Percentiles rank a stretch among this genome's conserved stretches.
phyloP scores from a whole-genome alignment of 495 filamentous ascomycete species.

The Daldinia vernicosa region DNA sequence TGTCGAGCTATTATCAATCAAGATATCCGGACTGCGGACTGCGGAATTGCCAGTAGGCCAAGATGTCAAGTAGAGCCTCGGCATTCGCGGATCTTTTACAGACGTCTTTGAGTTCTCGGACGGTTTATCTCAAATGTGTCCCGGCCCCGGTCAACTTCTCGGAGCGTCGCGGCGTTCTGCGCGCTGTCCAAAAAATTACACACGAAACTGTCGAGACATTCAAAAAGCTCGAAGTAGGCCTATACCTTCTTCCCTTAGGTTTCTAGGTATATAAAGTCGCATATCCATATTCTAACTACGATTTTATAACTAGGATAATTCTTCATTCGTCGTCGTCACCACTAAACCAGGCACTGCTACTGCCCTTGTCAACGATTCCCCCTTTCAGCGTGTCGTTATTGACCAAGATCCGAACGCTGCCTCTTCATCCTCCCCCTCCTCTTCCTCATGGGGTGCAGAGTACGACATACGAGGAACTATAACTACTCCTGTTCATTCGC shows the following conservation, averaged over 20 bases:
- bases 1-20: not conserved
- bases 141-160: conserved; percentile 70
- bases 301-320: conserved; percentile 43
- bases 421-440: not conserved
- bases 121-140: conserved; percentile 69
- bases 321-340: conserved; percentile 54
- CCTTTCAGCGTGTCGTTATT: conserved; percentile 31
- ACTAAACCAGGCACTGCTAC: conserved; percentile 33
- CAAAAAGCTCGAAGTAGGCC: conserved; percentile 70
- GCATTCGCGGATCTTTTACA: conserved; percentile 41
- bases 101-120: conserved; percentile 41
- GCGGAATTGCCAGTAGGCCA: not conserved
- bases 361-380: conserved; percentile 41
- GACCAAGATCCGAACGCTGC: conserved; percentile 23
- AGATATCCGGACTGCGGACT: not conserved
- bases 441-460: conserved; percentile 26
- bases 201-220: conserved; percentile 83
- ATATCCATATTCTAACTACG: not conserved
- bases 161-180: conserved; percentile 76
- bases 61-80: conserved; percentile 35
- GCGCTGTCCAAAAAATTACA: conserved; percentile 66
- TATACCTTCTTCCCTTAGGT: not conserved
- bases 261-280: not conserved
- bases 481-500: conserved; percentile 26
- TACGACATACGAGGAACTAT: conserved; percentile 38